Base-by-base conservation (phyloP, 306 rosid genomes). In the Vigna hirtella region DNA sequence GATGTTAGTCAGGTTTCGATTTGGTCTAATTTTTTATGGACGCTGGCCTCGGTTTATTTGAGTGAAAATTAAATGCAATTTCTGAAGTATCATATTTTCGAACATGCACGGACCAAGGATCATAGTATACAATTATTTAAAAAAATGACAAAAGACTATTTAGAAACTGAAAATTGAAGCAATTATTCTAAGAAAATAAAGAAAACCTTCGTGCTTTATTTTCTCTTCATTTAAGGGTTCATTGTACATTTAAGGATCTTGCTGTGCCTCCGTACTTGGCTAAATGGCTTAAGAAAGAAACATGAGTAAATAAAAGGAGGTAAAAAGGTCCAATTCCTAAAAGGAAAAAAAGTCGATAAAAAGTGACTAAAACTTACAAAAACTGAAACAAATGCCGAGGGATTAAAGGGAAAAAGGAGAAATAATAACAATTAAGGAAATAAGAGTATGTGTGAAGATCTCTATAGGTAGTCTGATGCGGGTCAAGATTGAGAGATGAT, bases 401-500 rank as follows among this genome's bases (percentile, higher is more conserved):
- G 68, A 50, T 53, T 66, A 34, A 74, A 56, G 38, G 48, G 77
- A 7, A 66, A 36, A 43, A 45, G 32, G 48, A 70, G 81, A 80
- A 74, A 50, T 76, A 55, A 72, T 81, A 82, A 77, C 85, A 83
- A 66, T 77, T 73, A 78, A 9, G 66, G 22, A 38, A 76, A 78
- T 1, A 74, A 24, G 72, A 18, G 59, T 58, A 26, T 53, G 42
- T 69, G 26, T 62, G 72, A 18, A 72, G 56, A 66, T 64, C 55
- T 56, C n/a, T 26, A 26, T 26, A 26, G 28, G 28, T 24, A 24
- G 28, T 66, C 1, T 43, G 48, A 0, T 51, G 63, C 47, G 34
- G 8, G 96, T 93, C 93, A 96, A 81, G 98, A 91, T 16, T 73
- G 87, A 16, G 98, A 81, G n/a, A 96, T 90, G 72, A 96, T 90